These are phyloP conservation scores for Wickerhamiella azyma DNA, from an alignment of 805 yeast genomes.

Conservation along the genomic window DNA sequence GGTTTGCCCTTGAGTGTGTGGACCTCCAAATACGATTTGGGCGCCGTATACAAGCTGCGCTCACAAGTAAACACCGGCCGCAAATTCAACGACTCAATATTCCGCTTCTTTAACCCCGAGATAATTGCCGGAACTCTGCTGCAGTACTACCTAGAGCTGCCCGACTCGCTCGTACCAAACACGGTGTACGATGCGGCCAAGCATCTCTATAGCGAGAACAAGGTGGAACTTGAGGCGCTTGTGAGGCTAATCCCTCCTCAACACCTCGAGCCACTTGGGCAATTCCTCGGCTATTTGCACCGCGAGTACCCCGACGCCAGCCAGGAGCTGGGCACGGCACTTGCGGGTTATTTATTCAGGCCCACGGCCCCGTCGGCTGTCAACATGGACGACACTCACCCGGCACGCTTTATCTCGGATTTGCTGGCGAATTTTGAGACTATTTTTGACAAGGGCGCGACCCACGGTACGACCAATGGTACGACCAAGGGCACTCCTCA, in stretches of 20 bases:
- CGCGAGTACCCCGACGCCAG: not conserved
- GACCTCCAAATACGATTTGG: constrained; percentile 45
- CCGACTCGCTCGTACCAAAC: constrained; percentile 55
- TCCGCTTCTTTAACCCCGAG: constrained; percentile 32
- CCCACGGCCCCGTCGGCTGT: constrained; percentile 23
- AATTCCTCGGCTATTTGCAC: constrained; percentile 14
- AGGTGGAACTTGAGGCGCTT: constrained; percentile 14
- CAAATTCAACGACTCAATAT: constrained; percentile 22
- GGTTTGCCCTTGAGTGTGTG: constrained; percentile 25
- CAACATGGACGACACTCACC: constrained; percentile 22
- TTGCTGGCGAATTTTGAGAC: constrained; percentile 16
- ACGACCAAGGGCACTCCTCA: no score
- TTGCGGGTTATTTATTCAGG: constrained; percentile 21
- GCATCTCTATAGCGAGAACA: constrained; percentile 34
- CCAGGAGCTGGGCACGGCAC: constrained; percentile 12
- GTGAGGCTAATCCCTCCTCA: constrained; percentile 18
- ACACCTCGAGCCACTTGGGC: constrained; percentile 14
- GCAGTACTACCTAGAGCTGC: constrained; percentile 57
- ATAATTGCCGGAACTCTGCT: constrained; percentile 49
- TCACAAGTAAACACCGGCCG: constrained; percentile 26
- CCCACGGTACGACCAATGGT: no score
- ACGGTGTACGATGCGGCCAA: constrained; percentile 46
- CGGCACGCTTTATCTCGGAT: constrained; percentile 18
- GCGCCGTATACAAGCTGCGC: constrained; percentile 46
- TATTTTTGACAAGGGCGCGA: constrained; percentile 17